phyloP scores from a whole-genome alignment of 768 basidiomycete genomes.

The Trametes cubensis region DNA sequence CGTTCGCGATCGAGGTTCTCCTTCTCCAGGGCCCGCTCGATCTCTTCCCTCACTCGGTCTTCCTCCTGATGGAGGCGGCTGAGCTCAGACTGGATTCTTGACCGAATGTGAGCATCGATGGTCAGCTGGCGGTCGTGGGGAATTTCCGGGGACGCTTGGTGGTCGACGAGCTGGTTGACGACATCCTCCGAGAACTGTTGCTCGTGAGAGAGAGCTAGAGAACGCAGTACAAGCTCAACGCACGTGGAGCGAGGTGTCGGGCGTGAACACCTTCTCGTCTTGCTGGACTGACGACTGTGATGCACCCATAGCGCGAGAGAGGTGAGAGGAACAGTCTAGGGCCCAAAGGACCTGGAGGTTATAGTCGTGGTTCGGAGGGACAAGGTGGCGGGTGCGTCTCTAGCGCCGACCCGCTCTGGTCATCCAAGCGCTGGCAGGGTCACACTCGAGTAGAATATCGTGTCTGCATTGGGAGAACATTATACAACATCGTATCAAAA shows the following conservation, averaged over 20 bases:
- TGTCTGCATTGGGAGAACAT: no score
- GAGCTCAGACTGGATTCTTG: conserved; percentile 72
- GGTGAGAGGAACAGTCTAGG: not conserved
- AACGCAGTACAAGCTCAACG: conserved; percentile 6
- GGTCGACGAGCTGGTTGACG: conserved; percentile 76
- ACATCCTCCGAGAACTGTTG: conserved; percentile 81
- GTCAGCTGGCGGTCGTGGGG: conserved; percentile 70
- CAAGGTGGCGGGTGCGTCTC: no score
- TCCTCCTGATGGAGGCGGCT: conserved; percentile 68
- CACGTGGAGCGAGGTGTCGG: conserved; percentile 45
- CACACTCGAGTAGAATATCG: no score
- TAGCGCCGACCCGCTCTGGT: no score
- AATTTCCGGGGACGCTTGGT: conserved; percentile 57
- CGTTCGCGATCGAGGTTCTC: conserved; percentile 85
- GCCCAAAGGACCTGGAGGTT: no score
- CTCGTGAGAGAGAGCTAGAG: conserved; percentile 4
- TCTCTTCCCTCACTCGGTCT: conserved; percentile 67
- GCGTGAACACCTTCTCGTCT: conserved; percentile 56
- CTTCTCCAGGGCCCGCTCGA: conserved; percentile 79
- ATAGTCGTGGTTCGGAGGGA: no score
- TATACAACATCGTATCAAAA: no score
- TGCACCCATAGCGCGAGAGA: conserved; percentile 55
- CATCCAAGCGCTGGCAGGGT: no score
- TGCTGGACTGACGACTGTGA: conserved; percentile 61
- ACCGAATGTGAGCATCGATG: conserved; percentile 72